phyloP scores from a whole-genome alignment of 208 protist species.

The Giardia muris region DNA sequence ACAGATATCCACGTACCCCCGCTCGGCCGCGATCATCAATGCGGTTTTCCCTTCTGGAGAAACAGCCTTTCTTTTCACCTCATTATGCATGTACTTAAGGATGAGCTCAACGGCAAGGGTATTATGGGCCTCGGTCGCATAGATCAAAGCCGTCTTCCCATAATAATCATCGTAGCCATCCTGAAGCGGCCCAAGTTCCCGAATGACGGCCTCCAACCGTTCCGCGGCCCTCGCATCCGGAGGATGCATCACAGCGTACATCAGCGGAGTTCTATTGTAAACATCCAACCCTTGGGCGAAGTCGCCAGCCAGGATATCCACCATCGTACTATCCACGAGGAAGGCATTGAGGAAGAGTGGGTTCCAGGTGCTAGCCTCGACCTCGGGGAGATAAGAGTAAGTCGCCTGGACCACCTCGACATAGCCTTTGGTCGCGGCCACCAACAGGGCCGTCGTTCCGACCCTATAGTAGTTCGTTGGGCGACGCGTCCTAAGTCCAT shows the following conservation, averaged over 20 bases:
- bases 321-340: not conserved
- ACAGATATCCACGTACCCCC: not conserved
- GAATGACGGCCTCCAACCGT: not conserved
- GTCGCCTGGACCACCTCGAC: not conserved
- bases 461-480: not conserved
- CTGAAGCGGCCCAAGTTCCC: not conserved
- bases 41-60: not conserved
- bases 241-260: not conserved
- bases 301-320: not conserved
- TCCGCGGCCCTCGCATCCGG: not conserved
- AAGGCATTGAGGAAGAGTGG: not conserved
- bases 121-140: not conserved
- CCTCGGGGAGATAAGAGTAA: not conserved
- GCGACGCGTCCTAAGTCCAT: not conserved
- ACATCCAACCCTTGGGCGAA: not conserved
- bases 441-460: not conserved
- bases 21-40: not conserved
- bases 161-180: not conserved
- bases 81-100: not conserved
- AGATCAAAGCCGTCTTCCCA: not conserved
- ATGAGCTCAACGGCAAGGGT: not conserved
- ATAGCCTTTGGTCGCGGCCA: not conserved
- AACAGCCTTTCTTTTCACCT: not conserved
- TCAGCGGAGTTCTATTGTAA: not conserved
- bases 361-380: not conserved